These are phyloP conservation scores for Guyanaporus albipodus DNA, from an alignment of 768 basidiomycete genomes.

Conservation along the genomic window DNA sequence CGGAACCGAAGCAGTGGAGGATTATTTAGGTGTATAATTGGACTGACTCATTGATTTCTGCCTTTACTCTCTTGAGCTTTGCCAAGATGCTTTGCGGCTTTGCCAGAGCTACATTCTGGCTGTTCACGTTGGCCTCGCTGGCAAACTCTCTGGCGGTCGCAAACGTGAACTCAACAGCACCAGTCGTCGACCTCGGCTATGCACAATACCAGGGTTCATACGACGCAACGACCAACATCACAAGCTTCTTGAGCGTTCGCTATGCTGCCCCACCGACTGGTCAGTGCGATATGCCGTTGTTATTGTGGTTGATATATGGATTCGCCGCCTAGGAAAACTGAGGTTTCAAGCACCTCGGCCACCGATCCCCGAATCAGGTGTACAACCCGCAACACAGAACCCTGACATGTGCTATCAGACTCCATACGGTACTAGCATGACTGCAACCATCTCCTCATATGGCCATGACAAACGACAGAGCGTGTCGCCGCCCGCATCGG, in stretches of 20 bases:
- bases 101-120: too few relatives aligned
- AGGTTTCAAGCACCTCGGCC: conserved; percentile 3
- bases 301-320: neutral
- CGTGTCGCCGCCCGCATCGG: neutral
- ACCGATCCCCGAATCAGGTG: neutral
- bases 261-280: conserved; percentile 8
- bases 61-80: too few relatives aligned
- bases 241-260: conserved; percentile 4
- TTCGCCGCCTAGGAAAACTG: neutral
- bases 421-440: neutral
- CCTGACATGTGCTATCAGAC: neutral
- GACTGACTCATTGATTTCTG: too few relatives aligned
- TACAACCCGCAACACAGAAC: neutral
- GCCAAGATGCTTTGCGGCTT: too few relatives aligned
- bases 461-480: too few relatives aligned
- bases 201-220: conserved; percentile 4
- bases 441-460: neutral
- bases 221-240: neutral
- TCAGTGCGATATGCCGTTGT: neutral
- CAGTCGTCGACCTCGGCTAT: conserved; percentile 3
- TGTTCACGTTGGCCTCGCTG: too few relatives aligned
- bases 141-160: too few relatives aligned
- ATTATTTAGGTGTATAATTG: too few relatives aligned
- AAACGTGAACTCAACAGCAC: too few relatives aligned
- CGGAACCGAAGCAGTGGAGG: too few relatives aligned